Conservation (phyloP, 2,329 filamentous ascomycete genomes). For the Huntiella omanensis region DNA sequence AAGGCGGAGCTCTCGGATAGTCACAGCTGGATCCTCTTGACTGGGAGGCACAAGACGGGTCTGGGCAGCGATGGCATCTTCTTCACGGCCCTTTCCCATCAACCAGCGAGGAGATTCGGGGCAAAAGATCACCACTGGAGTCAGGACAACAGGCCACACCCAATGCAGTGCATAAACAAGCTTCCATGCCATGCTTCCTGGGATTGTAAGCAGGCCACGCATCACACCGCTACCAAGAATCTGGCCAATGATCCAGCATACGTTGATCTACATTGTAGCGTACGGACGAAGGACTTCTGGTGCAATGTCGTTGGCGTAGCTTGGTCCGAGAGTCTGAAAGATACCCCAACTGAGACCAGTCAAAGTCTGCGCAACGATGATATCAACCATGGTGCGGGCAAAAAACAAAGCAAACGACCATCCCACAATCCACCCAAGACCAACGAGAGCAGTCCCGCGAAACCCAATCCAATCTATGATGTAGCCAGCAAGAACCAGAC, state of each 20-base stretch:
- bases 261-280: slow-evolving; percentile 22
- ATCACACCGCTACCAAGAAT: slow-evolving; percentile 23
- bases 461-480: slow-evolving; percentile 23
- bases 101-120: slow-evolving; percentile 27
- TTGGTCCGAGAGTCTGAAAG: slow-evolving; percentile 22
- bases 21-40: slow-evolving; percentile 15
- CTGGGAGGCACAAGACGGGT: slow-evolving; percentile 15
- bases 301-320: slow-evolving; percentile 23
- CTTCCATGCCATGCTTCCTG: slow-evolving; percentile 23
- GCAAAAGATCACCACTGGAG: slow-evolving; percentile 19
- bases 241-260: slow-evolving; percentile 25
- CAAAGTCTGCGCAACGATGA: slow-evolving; percentile 22
- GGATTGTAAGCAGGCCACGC: slow-evolving; percentile 18
- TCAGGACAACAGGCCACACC: slow-evolving; percentile 23
- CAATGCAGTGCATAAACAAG: slow-evolving; percentile 27
- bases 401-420: slow-evolving; percentile 27
- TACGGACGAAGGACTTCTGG: slow-evolving; percentile 19
- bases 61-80: slow-evolving; percentile 15
- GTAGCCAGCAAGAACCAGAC: slow-evolving; percentile 24
- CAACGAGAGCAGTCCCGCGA: slow-evolving; percentile 22
- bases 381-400: slow-evolving; percentile 18
- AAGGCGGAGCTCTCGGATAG: slow-evolving; percentile 12
- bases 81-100: slow-evolving; percentile 21
- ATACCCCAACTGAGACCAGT: slow-evolving; percentile 23
- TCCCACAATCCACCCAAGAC: slow-evolving; percentile 18